Evolutionary conservation across 441 rosid species (phyloP), one percentile per base, ranked within the genome.

Genomic region (Eruca vesicaria): DNA sequence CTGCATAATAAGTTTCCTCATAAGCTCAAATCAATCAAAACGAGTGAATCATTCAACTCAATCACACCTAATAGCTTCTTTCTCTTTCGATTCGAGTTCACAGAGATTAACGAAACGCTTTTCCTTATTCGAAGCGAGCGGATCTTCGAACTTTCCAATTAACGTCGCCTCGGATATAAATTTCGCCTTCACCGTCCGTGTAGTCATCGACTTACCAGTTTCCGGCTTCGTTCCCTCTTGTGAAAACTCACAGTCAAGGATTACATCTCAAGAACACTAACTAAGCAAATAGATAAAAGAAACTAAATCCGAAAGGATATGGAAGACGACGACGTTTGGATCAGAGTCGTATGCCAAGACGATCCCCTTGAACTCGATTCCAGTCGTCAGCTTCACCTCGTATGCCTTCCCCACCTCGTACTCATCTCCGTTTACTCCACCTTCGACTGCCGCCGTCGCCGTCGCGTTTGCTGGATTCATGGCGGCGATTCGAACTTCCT

Each of bases 321-420:
- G 89, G 81, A 94, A 90, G 0, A 87, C 86, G 84, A 89, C 84
- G 82, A 92, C 71, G 94, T 90, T 89, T 82, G 89, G 78, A 61
- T 76, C 67, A 71, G 89, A 82, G 78, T 90, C 95, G 72, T 84
- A 94, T 71, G 89, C 82, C 71, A 91, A 76, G 85, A 94, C 86
- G 75, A 86, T 92, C 43, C 86, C 97, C 56, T 87, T 84, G 84
- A 92, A 94, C 72, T 82, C 93, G 64, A 84, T 89, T 21, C 98
- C 97, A 41, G 87, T 75, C 43, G 82, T 86, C 56, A 97, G 83
- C 79, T 82, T 87, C 80, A 92, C 85, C 43, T 84, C 82, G 68
- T 86, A 93, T 69, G 80, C 60, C 83, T 92, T 87, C 23, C 97
- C 97, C 71, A 85, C 87, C 6, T 86, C 84, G 73, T 88, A 82